Evolutionary conservation across 768 basidiomycete species (phyloP).

Genomic region (Tulasnella sp.): DNA sequence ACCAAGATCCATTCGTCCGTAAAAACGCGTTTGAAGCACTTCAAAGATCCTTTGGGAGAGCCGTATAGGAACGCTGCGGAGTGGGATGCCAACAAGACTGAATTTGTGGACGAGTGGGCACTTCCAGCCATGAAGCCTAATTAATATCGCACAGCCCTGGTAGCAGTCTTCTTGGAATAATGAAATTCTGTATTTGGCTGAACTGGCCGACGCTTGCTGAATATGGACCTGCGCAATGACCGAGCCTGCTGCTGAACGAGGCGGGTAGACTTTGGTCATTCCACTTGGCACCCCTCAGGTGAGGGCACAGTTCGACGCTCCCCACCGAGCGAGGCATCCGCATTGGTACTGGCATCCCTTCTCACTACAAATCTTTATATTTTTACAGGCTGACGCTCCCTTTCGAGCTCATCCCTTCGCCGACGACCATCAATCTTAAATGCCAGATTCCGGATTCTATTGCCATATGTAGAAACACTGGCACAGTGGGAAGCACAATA

Average conservation of each 20-base stretch:
- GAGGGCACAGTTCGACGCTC: not conserved
- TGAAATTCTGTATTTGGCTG: not conserved
- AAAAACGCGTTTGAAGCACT: conserved; percentile 8
- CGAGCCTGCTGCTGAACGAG: conserved; percentile 6
- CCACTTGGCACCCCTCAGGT: conserved; percentile 10
- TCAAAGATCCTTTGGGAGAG: not conserved
- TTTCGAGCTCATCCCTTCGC: no score
- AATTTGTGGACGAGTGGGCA: conserved; percentile 27
- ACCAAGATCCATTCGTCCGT: conserved; percentile 25
- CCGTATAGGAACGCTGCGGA: conserved; percentile 12
- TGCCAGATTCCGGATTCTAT: no score
- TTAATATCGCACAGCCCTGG: not conserved
- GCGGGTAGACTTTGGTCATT: not conserved
- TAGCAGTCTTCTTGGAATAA: not conserved
- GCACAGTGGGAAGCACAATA: no score
- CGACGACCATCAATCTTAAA: no score
- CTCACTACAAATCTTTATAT: not conserved
- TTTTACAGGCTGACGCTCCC: not conserved
- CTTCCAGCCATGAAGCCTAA: not conserved
- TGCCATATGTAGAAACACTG: no score
- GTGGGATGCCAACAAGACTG: not conserved
- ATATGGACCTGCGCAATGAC: not conserved
- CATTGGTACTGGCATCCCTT: conserved; percentile 3
- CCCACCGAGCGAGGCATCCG: not conserved
- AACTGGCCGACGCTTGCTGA: not conserved